Base-by-base conservation (phyloP, 2,329 filamentous ascomycete species). In the Colletotrichum tamarilloi region DNA sequence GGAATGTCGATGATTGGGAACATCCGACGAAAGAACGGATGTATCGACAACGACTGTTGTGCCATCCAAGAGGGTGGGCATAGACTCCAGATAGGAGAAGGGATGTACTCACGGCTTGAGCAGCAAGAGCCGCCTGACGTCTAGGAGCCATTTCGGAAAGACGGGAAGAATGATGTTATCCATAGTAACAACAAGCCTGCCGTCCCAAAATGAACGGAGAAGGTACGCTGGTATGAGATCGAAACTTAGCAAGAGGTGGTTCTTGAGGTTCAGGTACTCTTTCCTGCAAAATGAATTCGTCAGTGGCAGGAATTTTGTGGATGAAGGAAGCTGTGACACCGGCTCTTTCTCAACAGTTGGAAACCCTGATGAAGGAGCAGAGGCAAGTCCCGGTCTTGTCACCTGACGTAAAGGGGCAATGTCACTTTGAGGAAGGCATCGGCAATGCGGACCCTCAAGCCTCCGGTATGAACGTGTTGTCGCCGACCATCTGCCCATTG, bases 81-180 rank as follows among this genome's bases (percentile, higher is more conserved):
- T 30, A 22, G 42, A 32, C 24, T 38, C 22, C n/a, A n/a, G 35
- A 26, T 14, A 62, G 35, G 16, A 46, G 16, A 30, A 46, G 49
- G 28, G 11, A n/a, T 24, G 32, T 28, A 71, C 71, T 73, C 35
- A 73, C 71, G 30, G 67, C 71, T 35, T 69, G 32, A 1, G 71
- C 71, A 66, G 71, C 67, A 71, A 73, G 67, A 52, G 71, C 71
- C 49, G 71, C 71, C 57, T 66, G 67, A 49, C 71, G 60, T 57
- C 56, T 60, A 11, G 71, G 71, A 9, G 67, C 71, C 71, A 73
- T 73, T 49, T 24, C 52, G 71, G 57, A 70, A 73, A 53, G 52
- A 57, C 56, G 38, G 30, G 56, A 62, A 49, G 19, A 32, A 52
- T 58, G 55, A 46, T 49, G 67, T 49, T 73, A 70, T 73, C 67